Base-by-base conservation (phyloP, 2,329 filamentous ascomycete species). In the Fusarium algeriense region DNA sequence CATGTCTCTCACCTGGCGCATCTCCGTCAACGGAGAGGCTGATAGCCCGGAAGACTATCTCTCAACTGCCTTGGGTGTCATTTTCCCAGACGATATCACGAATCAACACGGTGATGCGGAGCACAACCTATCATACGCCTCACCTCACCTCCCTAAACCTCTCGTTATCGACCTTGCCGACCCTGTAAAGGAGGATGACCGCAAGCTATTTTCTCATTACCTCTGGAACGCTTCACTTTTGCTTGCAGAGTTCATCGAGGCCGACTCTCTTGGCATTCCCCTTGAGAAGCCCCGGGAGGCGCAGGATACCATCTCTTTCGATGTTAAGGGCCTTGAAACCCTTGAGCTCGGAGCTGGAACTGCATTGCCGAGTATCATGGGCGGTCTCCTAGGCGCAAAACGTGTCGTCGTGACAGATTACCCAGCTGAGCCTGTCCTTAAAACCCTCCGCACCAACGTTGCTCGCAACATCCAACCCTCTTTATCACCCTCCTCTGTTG, bases 301-400 rank as follows among this genome's bases (percentile, higher is more conserved):
- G 28, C 35, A 62, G 45, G 43, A 30, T 19, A 52, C 37, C 19
- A 28, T 67, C 34, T 67, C 58, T 30, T 88, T 88, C 75, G 78
- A 85, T 64, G 84, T 92, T 4, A 73, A 82, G 41, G 87, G 84
- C 4, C 79, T 88, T 70, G 79, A 77, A 13, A 87, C 88, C 10
- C 77, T 93, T 15, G 91, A 94, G 80, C 79, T 94, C 17, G 92
- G 91, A 23, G 90, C 91, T 72, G 91, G 91, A 78, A 89, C 86
- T 64, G 88, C 84, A 2, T 75, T 89, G 54, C 85, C 86, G 6
- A 85, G 84, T 37, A 83, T 88, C 37, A 79, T 89, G 77, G 81
- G 83, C 6, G 83, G 81, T 0, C 75, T 88, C 28, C 75, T 85
- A 11, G 85, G 86, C 32, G 87, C 85, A 6, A 40, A 67, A 32